phyloP scores from a whole-genome alignment of 106 monocot genomes.

The Dioscorea alata region DNA sequence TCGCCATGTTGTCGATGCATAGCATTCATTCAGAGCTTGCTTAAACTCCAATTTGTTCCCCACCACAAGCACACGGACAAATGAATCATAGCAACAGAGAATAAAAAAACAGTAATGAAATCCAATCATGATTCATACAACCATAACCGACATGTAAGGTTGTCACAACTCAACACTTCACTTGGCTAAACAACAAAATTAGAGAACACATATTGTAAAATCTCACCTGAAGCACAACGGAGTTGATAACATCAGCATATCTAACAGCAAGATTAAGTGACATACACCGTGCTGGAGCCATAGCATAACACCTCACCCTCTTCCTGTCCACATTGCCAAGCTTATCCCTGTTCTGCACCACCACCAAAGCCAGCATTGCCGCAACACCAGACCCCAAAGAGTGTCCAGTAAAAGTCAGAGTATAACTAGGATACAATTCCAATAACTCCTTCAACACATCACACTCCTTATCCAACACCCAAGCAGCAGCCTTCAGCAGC shows the following conservation, averaged over 20 bases:
- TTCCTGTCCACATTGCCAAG: slow-evolving; percentile 61
- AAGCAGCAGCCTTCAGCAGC: slow-evolving; percentile 66
- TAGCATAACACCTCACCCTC: slow-evolving; percentile 69
- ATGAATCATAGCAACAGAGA: too few relatives aligned
- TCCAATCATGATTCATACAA: too few relatives aligned
- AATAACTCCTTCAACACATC: slow-evolving; percentile 50
- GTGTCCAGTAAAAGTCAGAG: slow-evolving; percentile 73
- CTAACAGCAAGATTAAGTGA: slow-evolving; percentile 81
- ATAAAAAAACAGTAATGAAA: too few relatives aligned
- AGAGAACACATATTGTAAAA: neutral
- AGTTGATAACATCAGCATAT: slow-evolving; percentile 88
- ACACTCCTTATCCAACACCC: slow-evolving; percentile 60
- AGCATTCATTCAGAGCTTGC: too few relatives aligned
- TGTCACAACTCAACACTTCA: too few relatives aligned
- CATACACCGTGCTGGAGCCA: slow-evolving; percentile 89
- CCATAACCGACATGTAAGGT: too few relatives aligned
- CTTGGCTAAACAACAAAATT: too few relatives aligned
- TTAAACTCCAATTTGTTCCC: too few relatives aligned
- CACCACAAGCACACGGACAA: too few relatives aligned
- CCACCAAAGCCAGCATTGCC: slow-evolving; percentile 70
- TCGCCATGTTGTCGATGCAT: too few relatives aligned
- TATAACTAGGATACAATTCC: slow-evolving; percentile 48
- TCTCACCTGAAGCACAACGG: slow-evolving; percentile 77
- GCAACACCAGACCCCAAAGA: slow-evolving; percentile 84
- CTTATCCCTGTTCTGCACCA: slow-evolving; percentile 55